Percentiles rank a stretch among this genome's conserved stretches.
Conservation (phyloP, 148 eudicot genomes). For the Linanthus parryae region DNA sequence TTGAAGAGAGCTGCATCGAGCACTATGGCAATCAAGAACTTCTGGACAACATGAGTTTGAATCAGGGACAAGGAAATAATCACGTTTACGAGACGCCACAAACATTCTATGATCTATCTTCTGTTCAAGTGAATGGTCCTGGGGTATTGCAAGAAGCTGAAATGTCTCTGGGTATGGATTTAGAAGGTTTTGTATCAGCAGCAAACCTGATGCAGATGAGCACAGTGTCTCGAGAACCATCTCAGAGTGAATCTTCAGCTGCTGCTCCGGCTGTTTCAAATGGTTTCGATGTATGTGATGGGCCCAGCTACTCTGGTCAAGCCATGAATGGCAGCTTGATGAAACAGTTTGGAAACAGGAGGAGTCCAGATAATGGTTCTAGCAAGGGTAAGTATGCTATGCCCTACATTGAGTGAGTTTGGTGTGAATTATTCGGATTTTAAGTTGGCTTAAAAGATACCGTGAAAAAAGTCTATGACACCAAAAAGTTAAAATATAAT, state of each 20-base stretch:
- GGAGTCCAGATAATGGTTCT: constrained; percentile 21
- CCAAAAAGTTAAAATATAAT: no score
- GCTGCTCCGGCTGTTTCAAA: constrained; percentile 32
- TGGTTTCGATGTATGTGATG: constrained; percentile 34
- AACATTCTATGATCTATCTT: constrained; percentile 18
- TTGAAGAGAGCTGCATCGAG: constrained; percentile 10
- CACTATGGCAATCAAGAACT: constrained; percentile 18
- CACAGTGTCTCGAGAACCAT: constrained; percentile 33
- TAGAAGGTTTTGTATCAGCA: constrained; percentile 24
- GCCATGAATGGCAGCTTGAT: constrained; percentile 24
- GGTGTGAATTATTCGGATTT: no score
- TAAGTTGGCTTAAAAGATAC: no score
- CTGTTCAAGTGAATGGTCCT: constrained; percentile 19
- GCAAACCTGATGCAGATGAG: constrained; percentile 22
- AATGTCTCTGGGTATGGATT: constrained; percentile 17
- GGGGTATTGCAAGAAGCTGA: constrained; percentile 25
- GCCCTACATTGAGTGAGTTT: no score
- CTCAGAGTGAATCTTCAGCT: constrained; percentile 49
- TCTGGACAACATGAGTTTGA: constrained; percentile 10
- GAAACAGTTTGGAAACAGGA: constrained; percentile 15
- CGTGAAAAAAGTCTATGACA: no score
- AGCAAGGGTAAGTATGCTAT: constrained; percentile 19
- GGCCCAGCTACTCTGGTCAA: constrained; percentile 29
- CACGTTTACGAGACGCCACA: constrained; percentile 13
- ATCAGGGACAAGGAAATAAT: constrained; percentile 21